Base-by-base conservation (phyloP, 2,329 filamentous ascomycete genomes). In the Calonectria leucothoes region DNA sequence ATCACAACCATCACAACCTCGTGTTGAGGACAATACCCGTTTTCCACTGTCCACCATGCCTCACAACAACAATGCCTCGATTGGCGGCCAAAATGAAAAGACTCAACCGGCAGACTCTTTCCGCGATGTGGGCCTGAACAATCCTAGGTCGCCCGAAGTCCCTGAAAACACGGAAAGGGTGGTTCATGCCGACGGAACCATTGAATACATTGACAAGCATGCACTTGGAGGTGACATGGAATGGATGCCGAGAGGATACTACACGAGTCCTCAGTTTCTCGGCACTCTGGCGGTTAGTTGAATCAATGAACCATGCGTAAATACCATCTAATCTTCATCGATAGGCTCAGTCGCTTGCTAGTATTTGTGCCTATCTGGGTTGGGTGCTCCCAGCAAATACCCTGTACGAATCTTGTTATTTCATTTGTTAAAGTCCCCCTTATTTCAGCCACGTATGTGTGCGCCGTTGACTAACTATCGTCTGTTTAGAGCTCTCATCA, bases 211-310 rank as follows among this genome's bases (percentile, higher is more conserved):
- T 72, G 85, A 87, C 73, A 76, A 82, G 4, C 81, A 85, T 37
- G 85, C 85, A 51, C 78, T 87, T n/a, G 86, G 86, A 7, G 86
- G 86, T 11, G 83, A 85, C 4, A 70, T 84, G 6, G 81, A 83
- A 7, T 77, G 79, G 12, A 86, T 88, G 85, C 86, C 85, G 1
- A 66, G 69, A 33, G 85, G 86, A 15, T 87, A 87, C 78, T 87
- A 84, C 75, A 78, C 75, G 35, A 86, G 83, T 61, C 70, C 80
- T 3, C 82, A 84, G 52, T 87, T 87, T 72, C 80, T 87, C 39
- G 84, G 85, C 6, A 87, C 85, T 7, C 81, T 87, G 1, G 74
- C 78, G 48, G 82, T 83, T 76, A 61, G 81, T 76, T 52, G 20
- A 25, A 3, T 2, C 29, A 3, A 20, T 23, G 4, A 37, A 39